These are phyloP conservation scores for Gossypium herbaceum DNA, from an alignment of 345 rosid species.

Conservation along the genomic window DNA sequence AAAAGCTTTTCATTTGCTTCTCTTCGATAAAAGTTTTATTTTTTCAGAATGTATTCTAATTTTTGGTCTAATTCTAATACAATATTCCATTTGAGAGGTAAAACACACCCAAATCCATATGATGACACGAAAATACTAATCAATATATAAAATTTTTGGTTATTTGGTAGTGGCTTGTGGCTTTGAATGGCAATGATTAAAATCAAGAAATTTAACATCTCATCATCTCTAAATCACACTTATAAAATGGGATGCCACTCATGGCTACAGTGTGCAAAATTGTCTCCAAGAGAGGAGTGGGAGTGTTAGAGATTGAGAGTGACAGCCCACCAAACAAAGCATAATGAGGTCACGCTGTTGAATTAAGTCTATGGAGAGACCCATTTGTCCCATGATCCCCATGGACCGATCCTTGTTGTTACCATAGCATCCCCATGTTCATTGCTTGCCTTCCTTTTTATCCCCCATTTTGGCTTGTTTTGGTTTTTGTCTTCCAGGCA, in stretches of 20 bases:
- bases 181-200: too few species aligned
- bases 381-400: slow-evolving; percentile 16
- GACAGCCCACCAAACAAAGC: slow-evolving; percentile 27
- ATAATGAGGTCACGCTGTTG: slow-evolving; percentile 18
- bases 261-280: background rate
- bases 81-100: too few species aligned
- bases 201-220: background rate
- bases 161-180: too few species aligned
- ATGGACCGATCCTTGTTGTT: slow-evolving; percentile 3
- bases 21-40: too few species aligned
- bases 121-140: too few species aligned
- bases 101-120: too few species aligned
- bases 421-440: background rate
- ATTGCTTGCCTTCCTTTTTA: background rate
- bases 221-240: background rate
- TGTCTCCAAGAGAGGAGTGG: background rate
- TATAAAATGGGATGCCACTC: background rate
- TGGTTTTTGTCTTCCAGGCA: background rate
- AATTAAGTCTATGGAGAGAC: background rate
- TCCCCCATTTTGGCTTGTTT: background rate
- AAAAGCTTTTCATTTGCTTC: too few species aligned
- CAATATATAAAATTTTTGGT: too few species aligned
- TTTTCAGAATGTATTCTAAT: too few species aligned
- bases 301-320: slow-evolving; percentile 6
- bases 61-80: too few species aligned